These are phyloP conservation scores for Metarhizium anisopliae DNA, from an alignment of 2,329 filamentous ascomycete species.

Conservation along the genomic window DNA sequence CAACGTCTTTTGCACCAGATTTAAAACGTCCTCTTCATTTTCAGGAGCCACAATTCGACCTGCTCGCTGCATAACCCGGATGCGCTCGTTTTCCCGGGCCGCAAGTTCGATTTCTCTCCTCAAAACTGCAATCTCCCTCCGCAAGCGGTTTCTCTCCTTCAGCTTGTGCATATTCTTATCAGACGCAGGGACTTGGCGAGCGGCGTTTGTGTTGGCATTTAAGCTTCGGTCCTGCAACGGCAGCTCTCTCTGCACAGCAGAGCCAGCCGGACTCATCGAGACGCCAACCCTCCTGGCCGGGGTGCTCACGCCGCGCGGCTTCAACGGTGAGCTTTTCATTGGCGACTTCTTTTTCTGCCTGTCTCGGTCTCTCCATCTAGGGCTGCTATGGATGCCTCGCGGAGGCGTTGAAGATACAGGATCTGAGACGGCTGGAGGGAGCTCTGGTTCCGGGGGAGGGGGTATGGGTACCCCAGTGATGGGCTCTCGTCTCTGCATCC, in stretches of 20 bases:
- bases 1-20: conserved; percentile 29
- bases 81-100: conserved; percentile 48
- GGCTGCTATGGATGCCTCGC: conserved; percentile 50
- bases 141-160: conserved; percentile 41
- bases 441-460: conserved; percentile 47
- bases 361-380: conserved; percentile 30
- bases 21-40: conserved; percentile 29
- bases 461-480: conserved; percentile 20
- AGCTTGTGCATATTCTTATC: conserved; percentile 41
- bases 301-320: conserved; percentile 29
- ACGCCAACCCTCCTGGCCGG: conserved; percentile 2
- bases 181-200: conserved; percentile 30
- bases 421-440: conserved; percentile 50
- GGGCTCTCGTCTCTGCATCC: conserved; percentile 17
- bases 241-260: neutral
- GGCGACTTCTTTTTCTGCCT: conserved; percentile 27
- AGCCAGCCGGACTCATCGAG: conserved; percentile 2
- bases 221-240: conserved; percentile 5
- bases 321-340: conserved; percentile 41
- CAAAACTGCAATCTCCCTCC: conserved; percentile 45
- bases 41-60: conserved; percentile 25
- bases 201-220: conserved; percentile 21
- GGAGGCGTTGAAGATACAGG: conserved; percentile 46
- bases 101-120: conserved; percentile 50
- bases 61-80: conserved; percentile 32